Conservation (phyloP, 1,284 basidiomycete species). For the Pholiota adiposa region DNA sequence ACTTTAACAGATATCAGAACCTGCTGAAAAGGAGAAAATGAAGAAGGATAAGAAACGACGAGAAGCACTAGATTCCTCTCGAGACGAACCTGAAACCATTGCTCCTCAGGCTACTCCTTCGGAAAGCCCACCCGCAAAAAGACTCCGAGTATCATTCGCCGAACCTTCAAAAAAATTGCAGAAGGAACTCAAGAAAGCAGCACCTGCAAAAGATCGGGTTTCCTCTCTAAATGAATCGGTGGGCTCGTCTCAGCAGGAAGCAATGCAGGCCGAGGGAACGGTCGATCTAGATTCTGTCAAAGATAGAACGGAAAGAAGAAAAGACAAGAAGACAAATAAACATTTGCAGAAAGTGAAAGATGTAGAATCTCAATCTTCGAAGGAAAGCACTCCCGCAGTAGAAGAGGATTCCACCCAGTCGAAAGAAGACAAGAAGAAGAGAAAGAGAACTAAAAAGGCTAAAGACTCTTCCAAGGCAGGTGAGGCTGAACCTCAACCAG, state of each 20-base stretch:
- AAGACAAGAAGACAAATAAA: slow-evolving; percentile 19
- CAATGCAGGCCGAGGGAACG: neutral
- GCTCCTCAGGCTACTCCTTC: slow-evolving; percentile 1
- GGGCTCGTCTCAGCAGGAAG: neutral
- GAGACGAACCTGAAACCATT: neutral
- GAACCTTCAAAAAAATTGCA: slow-evolving; percentile 13
- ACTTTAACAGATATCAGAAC: neutral
- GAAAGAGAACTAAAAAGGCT: slow-evolving; percentile 4
- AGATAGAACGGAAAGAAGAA: slow-evolving; percentile 20
- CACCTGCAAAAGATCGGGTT: slow-evolving; percentile 11
- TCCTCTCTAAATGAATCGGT: neutral
- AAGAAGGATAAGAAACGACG: slow-evolving; percentile 9
- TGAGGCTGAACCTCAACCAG: neutral
- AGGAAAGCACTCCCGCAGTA: neutral
- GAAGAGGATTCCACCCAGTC: neutral
- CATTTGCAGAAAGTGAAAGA: slow-evolving; percentile 9
- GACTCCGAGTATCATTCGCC: slow-evolving; percentile 33
- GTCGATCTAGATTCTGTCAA: neutral
- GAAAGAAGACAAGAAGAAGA: slow-evolving; percentile 1
- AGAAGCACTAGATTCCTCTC: neutral
- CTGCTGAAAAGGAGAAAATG: neutral
- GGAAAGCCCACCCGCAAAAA: slow-evolving; percentile 25
- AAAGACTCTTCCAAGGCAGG: neutral
- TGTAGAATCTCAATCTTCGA: slow-evolving; percentile 1
- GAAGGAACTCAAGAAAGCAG: neutral